Evolutionary conservation across 768 basidiomycete genomes (phyloP).

Genomic region (Podaxis sp.): DNA sequence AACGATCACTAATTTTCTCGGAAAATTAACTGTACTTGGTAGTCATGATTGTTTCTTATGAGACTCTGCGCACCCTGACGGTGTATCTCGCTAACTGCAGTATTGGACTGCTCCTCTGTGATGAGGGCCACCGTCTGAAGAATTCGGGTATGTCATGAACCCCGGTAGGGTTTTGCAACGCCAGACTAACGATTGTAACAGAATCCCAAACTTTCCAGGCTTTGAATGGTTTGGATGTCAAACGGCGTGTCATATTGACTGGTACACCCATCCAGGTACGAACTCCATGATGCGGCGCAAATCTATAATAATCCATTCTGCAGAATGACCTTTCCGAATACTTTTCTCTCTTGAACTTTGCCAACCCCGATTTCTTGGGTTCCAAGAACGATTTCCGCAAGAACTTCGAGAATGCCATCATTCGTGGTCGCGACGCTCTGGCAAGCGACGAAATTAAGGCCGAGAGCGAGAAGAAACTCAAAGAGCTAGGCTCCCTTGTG

Average conservation of each 20-base stretch:
- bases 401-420: conserved; percentile 91
- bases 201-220: conserved; percentile 89
- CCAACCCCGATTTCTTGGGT: conserved; percentile 88
- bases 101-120: conserved; percentile 92
- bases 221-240: conserved; percentile 79
- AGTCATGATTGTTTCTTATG: conserved; percentile 99
- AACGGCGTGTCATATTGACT: conserved; percentile 89
- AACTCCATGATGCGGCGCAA: not conserved
- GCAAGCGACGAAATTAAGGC: conserved; percentile 78
- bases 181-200: conserved; percentile 25
- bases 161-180: not conserved
- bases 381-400: conserved; percentile 89
- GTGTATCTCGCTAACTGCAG: conserved; percentile 74
- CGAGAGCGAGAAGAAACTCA: conserved; percentile 86
- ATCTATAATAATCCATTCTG: not conserved
- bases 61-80: conserved; percentile 83
- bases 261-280: conserved; percentile 89
- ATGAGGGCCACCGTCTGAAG: conserved; percentile 96
- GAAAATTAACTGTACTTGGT: conserved; percentile 5
- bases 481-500: conserved; percentile 84
- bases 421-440: conserved; percentile 86
- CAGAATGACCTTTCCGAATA: conserved; percentile 95
- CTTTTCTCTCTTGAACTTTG: conserved; percentile 90
- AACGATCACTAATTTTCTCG: not conserved
- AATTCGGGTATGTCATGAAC: conserved; percentile 73